Evolutionary conservation across 495 filamentous ascomycete genomes (phyloP), one percentile per base, ranked within the genome.

Genomic region (Aspergillus bridgeri): DNA sequence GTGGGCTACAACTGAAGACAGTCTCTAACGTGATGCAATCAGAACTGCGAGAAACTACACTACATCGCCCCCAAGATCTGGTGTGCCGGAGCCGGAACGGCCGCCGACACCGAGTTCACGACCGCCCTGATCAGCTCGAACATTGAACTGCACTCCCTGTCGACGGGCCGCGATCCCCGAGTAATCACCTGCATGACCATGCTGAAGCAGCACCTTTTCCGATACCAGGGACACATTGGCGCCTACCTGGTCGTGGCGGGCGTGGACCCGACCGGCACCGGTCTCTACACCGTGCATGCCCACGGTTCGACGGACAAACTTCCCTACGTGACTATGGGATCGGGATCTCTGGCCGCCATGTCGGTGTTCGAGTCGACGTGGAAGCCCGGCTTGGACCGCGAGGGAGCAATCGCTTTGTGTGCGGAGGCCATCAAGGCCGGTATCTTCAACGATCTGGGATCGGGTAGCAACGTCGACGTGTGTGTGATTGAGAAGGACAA

Each of bases 31-130:
- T 42, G 47, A 20, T 24, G 24, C 9, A 7, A n/a, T 48, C 60
- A 89, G 90, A 99, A 99, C 85, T 99, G 95, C 77, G 91, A 99
- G 77, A 99, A 99, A 81, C 85, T 99, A 51, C 95, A 99, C 78
- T 99, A 95, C 81, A 99, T 98, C 74, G 81, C 94, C 11, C 91
- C 95, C 54, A 91, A 97, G 75, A 99, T 99, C 79, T 99, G 94
- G 95, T 99, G 95, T 79, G 95, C 95, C 15, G 95, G 95, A 65
- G 95, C 94, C 57, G 94, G 94, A 75, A 99, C 94, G 44, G 94
- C 94, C 60, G 94, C 95, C 60, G 95, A 99, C 75, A 99, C 94
- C 59, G 94, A 99, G 76, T 99, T 99, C 82, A 98, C 95, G 60
- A 99, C 94, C 51, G 86, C 95, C 64, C 86, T 99, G 71, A 96